Evolutionary conservation across 2,329 filamentous ascomycete species (phyloP), one percentile per base, ranked within the genome.

Genomic region (Lachnellula arida): DNA sequence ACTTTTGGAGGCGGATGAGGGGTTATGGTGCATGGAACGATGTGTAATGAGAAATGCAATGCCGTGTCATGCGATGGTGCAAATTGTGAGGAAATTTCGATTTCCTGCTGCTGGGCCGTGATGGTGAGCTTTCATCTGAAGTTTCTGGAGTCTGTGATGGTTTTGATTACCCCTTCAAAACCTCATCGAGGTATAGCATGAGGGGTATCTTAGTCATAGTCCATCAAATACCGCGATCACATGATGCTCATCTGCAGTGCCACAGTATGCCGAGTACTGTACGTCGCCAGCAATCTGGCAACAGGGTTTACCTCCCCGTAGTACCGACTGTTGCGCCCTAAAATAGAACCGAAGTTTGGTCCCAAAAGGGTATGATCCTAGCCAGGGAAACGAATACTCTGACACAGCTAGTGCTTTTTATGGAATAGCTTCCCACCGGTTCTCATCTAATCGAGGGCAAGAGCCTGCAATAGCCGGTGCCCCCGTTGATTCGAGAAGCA

Each of bases 11-110:
- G 54, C 22, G 49, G 51, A 43, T 39, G 53, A 47, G 46, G 48
- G 39, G 50, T 25, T 47, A 39, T 46, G 46, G 46, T 15, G 40
- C 46, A 53, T 32, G 40, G 23, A 44, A 46, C 43, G 52, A 58
- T 62, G 23, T 59, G 63, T 66, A 64, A 67, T 64, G 44, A 37
- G 37, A 63, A 60, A 57, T 63, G 64, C 62, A 65, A 34, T 51
- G 49, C 46, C 63, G 61, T 63, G 65, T 67, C 64, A 68, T 65
- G 63, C 54, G 59, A 63, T 62, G 61, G 37, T 46, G 35, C 44
- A 40, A 51, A 51, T 57, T 48, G 43, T 49, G 55, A 51, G 39
- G 51, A 51, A 54, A 43, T 40, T 44, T 46, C 40, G 49, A 43
- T 35, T 25, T 39, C 39, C 46, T 12, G 32, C 51, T 50, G 17